A percentile compares a stretch with the other conserved stretches of the same genome.
These are phyloP conservation scores for Fusarium continuum DNA, from an alignment of 2,329 filamentous ascomycete species.

Conservation along the genomic window DNA sequence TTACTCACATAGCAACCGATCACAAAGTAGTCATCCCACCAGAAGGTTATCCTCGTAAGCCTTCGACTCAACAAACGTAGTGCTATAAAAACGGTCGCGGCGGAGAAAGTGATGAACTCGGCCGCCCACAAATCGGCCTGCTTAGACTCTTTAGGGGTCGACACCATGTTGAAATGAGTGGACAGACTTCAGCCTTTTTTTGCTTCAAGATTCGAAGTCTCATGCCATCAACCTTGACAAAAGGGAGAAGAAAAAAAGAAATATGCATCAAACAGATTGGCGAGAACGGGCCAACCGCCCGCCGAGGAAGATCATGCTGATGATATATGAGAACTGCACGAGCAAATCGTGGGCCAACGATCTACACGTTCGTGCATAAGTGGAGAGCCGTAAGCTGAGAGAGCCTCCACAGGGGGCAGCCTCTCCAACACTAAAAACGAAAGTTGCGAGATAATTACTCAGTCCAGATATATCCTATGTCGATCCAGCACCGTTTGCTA, in stretches of 20 bases:
- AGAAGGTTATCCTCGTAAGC: conserved; percentile 27
- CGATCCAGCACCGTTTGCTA: not conserved
- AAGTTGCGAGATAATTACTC: not conserved
- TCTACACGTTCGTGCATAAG: conserved; percentile 7
- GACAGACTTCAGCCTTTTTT: not conserved
- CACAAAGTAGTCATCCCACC: conserved; percentile 37
- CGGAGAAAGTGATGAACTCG: conserved; percentile 24
- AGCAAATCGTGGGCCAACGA: conserved; percentile 4
- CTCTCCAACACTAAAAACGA: not conserved
- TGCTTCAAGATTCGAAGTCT: not conserved
- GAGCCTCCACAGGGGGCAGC: conserved; percentile 1
- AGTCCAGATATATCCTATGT: not conserved
- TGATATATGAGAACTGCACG: conserved; percentile 18
- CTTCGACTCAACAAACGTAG: conserved; percentile 26
- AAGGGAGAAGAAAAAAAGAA: not conserved
- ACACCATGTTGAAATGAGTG: conserved; percentile 2
- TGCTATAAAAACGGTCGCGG: conserved; percentile 22
- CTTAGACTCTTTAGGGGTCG: conserved; percentile 14
- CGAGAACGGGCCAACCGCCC: conserved; percentile 1
- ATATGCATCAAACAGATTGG: conserved; percentile 22
- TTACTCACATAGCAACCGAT: conserved; percentile 26
- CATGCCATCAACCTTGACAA: not conserved
- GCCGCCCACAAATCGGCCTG: conserved; percentile 28
- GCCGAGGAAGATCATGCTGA: not conserved
- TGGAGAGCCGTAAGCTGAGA: conserved; percentile 1